A percentile compares a stretch with the other conserved stretches of the same genome.
Conservation (phyloP, 177 flowering plant genomes). For the Tripterygium wilfordii region DNA sequence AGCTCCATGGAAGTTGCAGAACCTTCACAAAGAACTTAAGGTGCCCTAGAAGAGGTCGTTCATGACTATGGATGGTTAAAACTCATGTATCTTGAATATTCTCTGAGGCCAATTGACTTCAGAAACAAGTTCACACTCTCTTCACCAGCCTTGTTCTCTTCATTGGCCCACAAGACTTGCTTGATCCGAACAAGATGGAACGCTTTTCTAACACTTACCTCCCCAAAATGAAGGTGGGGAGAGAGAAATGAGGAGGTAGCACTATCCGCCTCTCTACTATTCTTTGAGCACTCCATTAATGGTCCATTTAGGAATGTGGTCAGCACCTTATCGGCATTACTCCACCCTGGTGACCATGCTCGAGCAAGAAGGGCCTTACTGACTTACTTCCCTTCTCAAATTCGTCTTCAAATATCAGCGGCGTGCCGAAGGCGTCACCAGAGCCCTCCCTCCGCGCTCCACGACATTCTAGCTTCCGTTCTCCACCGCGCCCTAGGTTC, state of each 20-base stretch:
- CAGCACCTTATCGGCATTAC: constrained; percentile 80
- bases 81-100: constrained; percentile 90
- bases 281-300: constrained; percentile 73
- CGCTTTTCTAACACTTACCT: constrained; percentile 85
- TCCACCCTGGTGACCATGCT: constrained; percentile 99
- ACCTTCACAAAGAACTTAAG: constrained; percentile 95
- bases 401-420: constrained; percentile 83
- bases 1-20: constrained; percentile 93
- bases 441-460: no score
- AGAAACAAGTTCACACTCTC: constrained; percentile 95
- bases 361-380: constrained; percentile 97
- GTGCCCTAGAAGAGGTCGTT: constrained; percentile 91
- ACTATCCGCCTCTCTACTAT: constrained; percentile 86
- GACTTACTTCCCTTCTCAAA: constrained; percentile 91
- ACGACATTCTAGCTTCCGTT: no score
- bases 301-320: constrained; percentile 91
- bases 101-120: constrained; percentile 91
- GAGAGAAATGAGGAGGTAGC: constrained; percentile 94
- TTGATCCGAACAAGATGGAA: constrained; percentile 89
- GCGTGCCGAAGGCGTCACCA: no score
- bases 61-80: constrained; percentile 95
- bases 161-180: constrained; percentile 92
- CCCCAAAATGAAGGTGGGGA: constrained; percentile 96
- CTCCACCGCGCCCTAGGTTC: no score
- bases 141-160: constrained; percentile 88